A percentile compares a stretch with the other conserved stretches of the same genome.
phyloP scores from a whole-genome alignment of 768 basidiomycete species.

The Dacryopinax primogenitus region DNA sequence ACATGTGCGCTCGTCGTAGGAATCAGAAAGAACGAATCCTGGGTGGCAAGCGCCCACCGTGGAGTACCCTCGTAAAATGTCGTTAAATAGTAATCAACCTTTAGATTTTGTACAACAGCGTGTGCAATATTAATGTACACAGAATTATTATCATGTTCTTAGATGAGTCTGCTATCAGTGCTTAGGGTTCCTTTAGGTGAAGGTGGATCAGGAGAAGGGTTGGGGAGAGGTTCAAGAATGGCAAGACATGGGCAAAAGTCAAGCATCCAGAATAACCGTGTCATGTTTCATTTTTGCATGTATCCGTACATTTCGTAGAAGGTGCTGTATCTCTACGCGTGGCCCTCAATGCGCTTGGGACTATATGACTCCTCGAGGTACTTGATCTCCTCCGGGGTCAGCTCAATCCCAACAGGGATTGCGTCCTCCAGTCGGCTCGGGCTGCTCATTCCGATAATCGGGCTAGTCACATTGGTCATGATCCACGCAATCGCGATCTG shows the following conservation, averaged over 20 bases:
- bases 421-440: conserved; percentile 13
- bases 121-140: too few relatives aligned
- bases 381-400: conserved; percentile 45
- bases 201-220: background rate
- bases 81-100: too few relatives aligned
- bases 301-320: too few relatives aligned
- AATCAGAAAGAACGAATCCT: too few relatives aligned
- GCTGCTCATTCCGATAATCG: background rate
- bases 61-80: too few relatives aligned
- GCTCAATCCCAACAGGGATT: conserved; percentile 38
- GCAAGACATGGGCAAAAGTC: too few relatives aligned
- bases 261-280: too few relatives aligned
- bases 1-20: too few relatives aligned
- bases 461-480: background rate
- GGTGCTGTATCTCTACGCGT: conserved; percentile 22
- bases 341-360: conserved; percentile 37
- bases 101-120: too few relatives aligned
- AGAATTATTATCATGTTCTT: background rate
- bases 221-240: background rate
- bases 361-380: conserved; percentile 44
- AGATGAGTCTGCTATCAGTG: background rate
- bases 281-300: too few relatives aligned
- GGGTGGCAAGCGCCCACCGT: too few relatives aligned
- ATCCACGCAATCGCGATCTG: conserved; percentile 23
- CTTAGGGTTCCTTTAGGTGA: background rate